These are phyloP conservation scores for Saccharomycopsis oosterbeekiorum DNA, from an alignment of 805 yeast genomes.

Conservation along the genomic window DNA sequence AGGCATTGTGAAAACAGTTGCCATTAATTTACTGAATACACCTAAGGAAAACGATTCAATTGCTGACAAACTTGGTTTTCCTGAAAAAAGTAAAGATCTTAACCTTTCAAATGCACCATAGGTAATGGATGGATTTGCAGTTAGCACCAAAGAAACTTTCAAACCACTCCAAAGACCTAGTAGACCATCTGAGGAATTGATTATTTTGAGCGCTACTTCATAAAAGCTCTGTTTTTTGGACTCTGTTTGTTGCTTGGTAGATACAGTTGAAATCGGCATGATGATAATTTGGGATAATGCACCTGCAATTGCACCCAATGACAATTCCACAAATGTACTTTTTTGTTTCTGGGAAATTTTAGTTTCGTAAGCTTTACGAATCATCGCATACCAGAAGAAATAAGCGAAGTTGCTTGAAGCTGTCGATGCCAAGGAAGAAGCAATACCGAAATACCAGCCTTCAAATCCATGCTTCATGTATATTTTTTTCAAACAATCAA, in stretches of 20 bases:
- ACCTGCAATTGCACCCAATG: slow-evolving; percentile 73
- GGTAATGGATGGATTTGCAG: slow-evolving; percentile 78
- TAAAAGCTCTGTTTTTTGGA: slow-evolving; percentile 25
- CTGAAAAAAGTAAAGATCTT: slow-evolving; percentile 35
- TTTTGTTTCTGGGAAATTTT: slow-evolving; percentile 28
- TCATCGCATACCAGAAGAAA: slow-evolving; percentile 78
- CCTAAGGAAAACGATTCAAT: slow-evolving; percentile 63
- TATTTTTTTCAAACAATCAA: slow-evolving; percentile 55
- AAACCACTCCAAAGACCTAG: slow-evolving; percentile 77
- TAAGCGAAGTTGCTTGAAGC: slow-evolving; percentile 76
- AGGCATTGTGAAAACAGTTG: slow-evolving; percentile 77
- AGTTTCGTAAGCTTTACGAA: slow-evolving; percentile 45
- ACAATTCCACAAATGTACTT: slow-evolving; percentile 57
- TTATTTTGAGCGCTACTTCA: slow-evolving; percentile 39
- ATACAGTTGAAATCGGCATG: slow-evolving; percentile 69
- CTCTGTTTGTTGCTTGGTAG: slow-evolving; percentile 57
- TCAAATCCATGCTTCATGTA: slow-evolving; percentile 48
- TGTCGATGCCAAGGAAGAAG: slow-evolving; percentile 56
- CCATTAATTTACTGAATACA: slow-evolving; percentile 69
- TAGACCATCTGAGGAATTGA: slow-evolving; percentile 50
- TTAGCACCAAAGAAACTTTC: slow-evolving; percentile 67
- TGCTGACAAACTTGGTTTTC: slow-evolving; percentile 35
- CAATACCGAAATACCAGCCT: slow-evolving; percentile 67
- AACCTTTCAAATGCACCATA: slow-evolving; percentile 72
- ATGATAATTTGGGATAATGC: slow-evolving; percentile 74